A percentile compares a stretch with the other conserved stretches of the same genome.
phyloP scores from a whole-genome alignment of 345 rosid species.

The Erucastrum elatum region DNA sequence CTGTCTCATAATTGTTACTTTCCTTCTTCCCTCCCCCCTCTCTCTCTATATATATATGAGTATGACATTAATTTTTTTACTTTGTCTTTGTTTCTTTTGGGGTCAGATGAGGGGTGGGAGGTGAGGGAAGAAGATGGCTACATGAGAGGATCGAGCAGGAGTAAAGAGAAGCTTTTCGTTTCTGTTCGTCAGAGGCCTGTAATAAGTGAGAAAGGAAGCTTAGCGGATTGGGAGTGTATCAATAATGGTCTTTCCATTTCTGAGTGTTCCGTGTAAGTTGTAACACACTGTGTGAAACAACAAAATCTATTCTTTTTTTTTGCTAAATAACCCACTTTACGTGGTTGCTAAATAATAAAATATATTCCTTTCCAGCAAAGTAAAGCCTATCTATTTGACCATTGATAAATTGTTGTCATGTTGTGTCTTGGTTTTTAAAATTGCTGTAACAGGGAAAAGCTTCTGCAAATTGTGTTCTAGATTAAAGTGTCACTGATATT shows the following conservation, averaged over 20 bases:
- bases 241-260: slow-evolving; percentile 65
- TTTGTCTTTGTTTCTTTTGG: slow-evolving; percentile 44
- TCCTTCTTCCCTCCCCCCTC: background rate
- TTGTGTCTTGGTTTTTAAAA: slow-evolving; percentile 42
- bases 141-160: slow-evolving; percentile 49
- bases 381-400: background rate
- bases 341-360: slow-evolving; percentile 52
- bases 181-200: slow-evolving; percentile 88
- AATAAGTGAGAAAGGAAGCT: slow-evolving; percentile 71
- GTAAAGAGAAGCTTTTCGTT: slow-evolving; percentile 72
- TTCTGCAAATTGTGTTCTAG: too few relatives aligned
- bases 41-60: background rate
- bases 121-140: slow-evolving; percentile 51
- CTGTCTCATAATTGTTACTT: slow-evolving; percentile 23
- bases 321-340: slow-evolving; percentile 52
- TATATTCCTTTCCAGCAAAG: background rate
- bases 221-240: slow-evolving; percentile 88
- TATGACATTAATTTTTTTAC: slow-evolving; percentile 3
- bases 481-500: too few relatives aligned
- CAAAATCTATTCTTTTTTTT: too few relatives aligned
- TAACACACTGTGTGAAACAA: slow-evolving; percentile 70
- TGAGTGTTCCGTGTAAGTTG: slow-evolving; percentile 89
- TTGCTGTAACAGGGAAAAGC: slow-evolving; percentile 91
- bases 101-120: slow-evolving; percentile 40
- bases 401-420: background rate